A percentile compares a stretch with the other conserved stretches of the same genome.
Evolutionary conservation across 1,284 basidiomycete genomes (phyloP).

Genomic region (Heterobasidion irregulare): DNA sequence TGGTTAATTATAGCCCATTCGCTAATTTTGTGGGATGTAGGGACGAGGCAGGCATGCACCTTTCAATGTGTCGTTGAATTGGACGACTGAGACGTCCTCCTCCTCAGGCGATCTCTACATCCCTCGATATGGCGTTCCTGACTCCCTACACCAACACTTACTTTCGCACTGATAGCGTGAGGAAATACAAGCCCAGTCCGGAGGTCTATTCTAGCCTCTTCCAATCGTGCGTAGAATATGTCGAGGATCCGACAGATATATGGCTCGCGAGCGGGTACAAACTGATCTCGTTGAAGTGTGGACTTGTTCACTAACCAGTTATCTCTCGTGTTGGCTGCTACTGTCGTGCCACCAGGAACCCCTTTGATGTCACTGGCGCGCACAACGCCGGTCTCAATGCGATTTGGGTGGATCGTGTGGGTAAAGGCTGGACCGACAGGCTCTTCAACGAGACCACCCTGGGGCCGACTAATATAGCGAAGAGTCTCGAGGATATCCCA

Average conservation of each 20-base stretch:
- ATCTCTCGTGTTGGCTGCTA: too few relatives aligned
- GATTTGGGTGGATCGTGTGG: conserved; percentile 23
- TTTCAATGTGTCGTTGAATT: too few relatives aligned
- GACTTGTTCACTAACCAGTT: background rate
- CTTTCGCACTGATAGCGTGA: conserved; percentile 16
- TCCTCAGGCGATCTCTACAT: conserved; percentile 19
- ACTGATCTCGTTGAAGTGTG: background rate
- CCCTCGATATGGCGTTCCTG: conserved; percentile 13
- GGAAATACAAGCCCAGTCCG: conserved; percentile 20
- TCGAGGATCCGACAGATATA: conserved; percentile 11
- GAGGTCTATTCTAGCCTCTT: conserved; percentile 20
- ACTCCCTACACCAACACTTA: conserved; percentile 6
- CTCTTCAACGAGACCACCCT: conserved; percentile 4
- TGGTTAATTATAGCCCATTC: background rate
- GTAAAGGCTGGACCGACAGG: conserved; percentile 21
- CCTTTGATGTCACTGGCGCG: conserved; percentile 26
- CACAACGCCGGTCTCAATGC: conserved; percentile 19
- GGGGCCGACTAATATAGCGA: conserved; percentile 14
- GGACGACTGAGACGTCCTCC: background rate
- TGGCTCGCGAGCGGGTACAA: conserved; percentile 25
- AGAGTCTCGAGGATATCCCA: conserved; percentile 13
- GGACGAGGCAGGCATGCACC: conserved; percentile 11
- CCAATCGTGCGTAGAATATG: conserved; percentile 11
- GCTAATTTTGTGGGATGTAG: conserved; percentile 2
- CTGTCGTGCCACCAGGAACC: conserved; percentile 16